Conservation (phyloP, 2,329 filamentous ascomycete genomes). For the Zymoseptoria tritici region DNA sequence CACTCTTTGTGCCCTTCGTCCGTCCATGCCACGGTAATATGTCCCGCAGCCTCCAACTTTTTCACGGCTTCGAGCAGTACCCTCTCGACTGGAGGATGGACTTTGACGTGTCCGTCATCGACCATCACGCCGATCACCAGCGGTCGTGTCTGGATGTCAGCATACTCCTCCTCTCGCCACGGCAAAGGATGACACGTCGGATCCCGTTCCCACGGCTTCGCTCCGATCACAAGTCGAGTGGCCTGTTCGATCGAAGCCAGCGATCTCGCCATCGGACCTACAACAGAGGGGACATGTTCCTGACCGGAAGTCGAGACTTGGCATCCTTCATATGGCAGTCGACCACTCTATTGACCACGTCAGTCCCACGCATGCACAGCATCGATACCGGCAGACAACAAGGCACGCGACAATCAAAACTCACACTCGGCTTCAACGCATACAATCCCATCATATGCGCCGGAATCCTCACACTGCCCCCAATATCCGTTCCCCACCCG, state of each 20-base stretch:
- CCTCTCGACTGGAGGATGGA: constrained; percentile 18
- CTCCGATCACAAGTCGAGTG: constrained; percentile 27
- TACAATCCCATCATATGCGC: constrained; percentile 43
- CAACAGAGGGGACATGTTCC: constrained; percentile 55
- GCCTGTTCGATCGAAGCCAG: constrained; percentile 43
- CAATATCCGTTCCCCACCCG: constrained; percentile 47
- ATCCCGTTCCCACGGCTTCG: constrained; percentile 37
- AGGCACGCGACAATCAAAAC: no score
- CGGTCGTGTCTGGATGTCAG: constrained; percentile 4
- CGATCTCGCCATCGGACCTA: constrained; percentile 53
- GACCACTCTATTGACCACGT: constrained; percentile 39
- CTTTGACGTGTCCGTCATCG: constrained; percentile 22
- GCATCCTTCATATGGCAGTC: constrained; percentile 52
- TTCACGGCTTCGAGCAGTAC: constrained; percentile 9
- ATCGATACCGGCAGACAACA: no score
- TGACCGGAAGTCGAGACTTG: constrained; percentile 57
- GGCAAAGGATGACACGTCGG: constrained; percentile 35
- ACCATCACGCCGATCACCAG: constrained; percentile 20
- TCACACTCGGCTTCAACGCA: constrained; percentile 42
- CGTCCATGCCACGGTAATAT: constrained; percentile 38
- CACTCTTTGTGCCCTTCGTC: constrained; percentile 47
- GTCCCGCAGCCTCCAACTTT: constrained; percentile 21
- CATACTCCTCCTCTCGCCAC: constrained; percentile 32
- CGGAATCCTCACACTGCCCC: constrained; percentile 46
- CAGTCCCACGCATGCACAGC: background rate